Evolutionary conservation across 495 filamentous ascomycete genomes (phyloP).

Genomic region (Articulospora tetracladia): DNA sequence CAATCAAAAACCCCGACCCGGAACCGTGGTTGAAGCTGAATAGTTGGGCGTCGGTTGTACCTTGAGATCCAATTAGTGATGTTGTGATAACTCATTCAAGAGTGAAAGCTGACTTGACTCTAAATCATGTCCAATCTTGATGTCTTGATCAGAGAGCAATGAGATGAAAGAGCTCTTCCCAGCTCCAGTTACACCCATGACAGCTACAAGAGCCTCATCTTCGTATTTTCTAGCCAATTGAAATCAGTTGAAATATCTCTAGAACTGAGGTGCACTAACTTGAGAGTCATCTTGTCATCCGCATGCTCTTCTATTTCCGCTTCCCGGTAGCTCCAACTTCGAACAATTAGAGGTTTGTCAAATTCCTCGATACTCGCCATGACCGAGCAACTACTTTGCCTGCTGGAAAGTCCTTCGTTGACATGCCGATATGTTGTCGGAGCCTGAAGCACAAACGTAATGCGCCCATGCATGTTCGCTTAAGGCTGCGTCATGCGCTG

Average conservation of each 20-base stretch:
- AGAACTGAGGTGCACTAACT: neutral
- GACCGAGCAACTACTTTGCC: neutral
- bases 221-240: constrained; percentile 1
- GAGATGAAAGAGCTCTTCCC: constrained; percentile 9
- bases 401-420: neutral
- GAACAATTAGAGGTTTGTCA: neutral
- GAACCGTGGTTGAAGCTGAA: neutral
- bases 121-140: constrained; percentile 5
- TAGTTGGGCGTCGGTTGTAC: neutral
- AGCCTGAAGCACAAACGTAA: neutral
- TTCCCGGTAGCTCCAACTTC: neutral
- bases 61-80: neutral
- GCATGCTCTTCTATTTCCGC: neutral
- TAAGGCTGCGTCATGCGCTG: neutral
- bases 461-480: neutral
- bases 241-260: neutral
- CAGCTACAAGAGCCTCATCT: constrained; percentile 2
- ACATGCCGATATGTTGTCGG: neutral
- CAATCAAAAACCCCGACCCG: constrained; percentile 26
- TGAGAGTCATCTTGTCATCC: neutral
- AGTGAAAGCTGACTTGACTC: constrained; percentile 3
- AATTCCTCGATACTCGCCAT: neutral
- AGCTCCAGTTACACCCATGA: constrained; percentile 3
- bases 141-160: neutral
- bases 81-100: neutral